Evolutionary conservation across 371 early-diverging fungal species (phyloP).

Genomic region (Capniomyces stellatus): DNA sequence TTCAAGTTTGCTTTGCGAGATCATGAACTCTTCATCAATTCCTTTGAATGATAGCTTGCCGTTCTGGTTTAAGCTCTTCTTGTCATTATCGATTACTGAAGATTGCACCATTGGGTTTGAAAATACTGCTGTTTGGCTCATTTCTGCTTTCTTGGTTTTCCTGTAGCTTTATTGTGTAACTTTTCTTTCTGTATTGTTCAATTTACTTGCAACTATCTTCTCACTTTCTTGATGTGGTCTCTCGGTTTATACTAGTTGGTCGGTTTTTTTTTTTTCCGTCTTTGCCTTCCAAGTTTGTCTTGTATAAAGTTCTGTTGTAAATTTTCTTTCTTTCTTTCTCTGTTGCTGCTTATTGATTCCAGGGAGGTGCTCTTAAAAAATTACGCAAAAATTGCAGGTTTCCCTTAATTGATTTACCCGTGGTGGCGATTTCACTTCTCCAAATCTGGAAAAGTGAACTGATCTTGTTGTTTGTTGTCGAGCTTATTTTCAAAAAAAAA

Average conservation of each 20-base stretch:
- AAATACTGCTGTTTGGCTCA: not conserved
- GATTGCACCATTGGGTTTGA: not conserved
- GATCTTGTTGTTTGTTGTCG: too few relatives aligned
- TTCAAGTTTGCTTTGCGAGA: not conserved
- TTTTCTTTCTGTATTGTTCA: too few relatives aligned
- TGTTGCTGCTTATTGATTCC: not conserved
- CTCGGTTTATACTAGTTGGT: not conserved
- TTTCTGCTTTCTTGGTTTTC: not conserved
- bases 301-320: not conserved
- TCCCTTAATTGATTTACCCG: not conserved
- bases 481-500: too few relatives aligned
- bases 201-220: too few relatives aligned
- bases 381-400: not conserved
- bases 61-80: not conserved
- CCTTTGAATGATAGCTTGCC: not conserved
- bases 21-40: not conserved
- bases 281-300: not conserved
- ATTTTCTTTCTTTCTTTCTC: not conserved
- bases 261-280: not conserved
- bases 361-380: conserved; percentile 1
- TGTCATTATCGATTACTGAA: not conserved
- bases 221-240: not conserved
- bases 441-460: not conserved
- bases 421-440: not conserved
- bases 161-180: not conserved